Evolutionary conservation across 2,329 filamentous ascomycete genomes (phyloP).

Genomic region (Zymoseptoria ardabiliae): DNA sequence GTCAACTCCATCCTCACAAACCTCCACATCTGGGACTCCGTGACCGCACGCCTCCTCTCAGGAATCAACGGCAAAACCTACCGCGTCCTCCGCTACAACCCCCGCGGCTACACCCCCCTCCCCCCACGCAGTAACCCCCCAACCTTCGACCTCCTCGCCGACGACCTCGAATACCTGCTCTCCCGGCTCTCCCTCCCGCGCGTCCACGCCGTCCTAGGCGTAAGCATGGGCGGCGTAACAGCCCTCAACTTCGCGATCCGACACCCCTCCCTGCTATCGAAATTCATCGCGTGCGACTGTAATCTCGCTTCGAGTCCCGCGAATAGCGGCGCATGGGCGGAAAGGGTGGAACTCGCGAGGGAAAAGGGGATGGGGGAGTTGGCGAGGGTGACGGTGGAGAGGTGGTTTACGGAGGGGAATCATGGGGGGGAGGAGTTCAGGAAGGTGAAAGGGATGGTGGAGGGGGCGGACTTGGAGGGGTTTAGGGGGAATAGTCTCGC

Average conservation of each 20-base stretch:
- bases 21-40: slow-evolving; percentile 71
- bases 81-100: slow-evolving; percentile 69
- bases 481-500: slow-evolving; percentile 63
- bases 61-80: slow-evolving; percentile 52
- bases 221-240: slow-evolving; percentile 75
- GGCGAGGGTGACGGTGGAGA: slow-evolving; percentile 61
- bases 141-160: slow-evolving; percentile 57
- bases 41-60: slow-evolving; percentile 54
- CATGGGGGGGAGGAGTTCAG: slow-evolving; percentile 53
- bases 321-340: slow-evolving; percentile 73
- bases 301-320: slow-evolving; percentile 63
- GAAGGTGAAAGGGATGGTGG: slow-evolving; percentile 62
- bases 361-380: slow-evolving; percentile 40
- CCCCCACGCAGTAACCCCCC: slow-evolving; percentile 36
- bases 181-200: slow-evolving; percentile 60
- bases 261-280: slow-evolving; percentile 51
- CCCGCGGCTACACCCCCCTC: slow-evolving; percentile 56
- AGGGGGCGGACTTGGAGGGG: slow-evolving; percentile 60
- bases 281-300: slow-evolving; percentile 71
- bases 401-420: slow-evolving; percentile 62
- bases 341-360: slow-evolving; percentile 59
- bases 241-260: slow-evolving; percentile 64
- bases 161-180: slow-evolving; percentile 60
- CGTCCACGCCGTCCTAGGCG: slow-evolving; percentile 63
- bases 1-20: slow-evolving; percentile 75